Evolutionary conservation across 2,329 filamentous ascomycete genomes (phyloP).

Genomic region (Tolypocladium endophyticum): DNA sequence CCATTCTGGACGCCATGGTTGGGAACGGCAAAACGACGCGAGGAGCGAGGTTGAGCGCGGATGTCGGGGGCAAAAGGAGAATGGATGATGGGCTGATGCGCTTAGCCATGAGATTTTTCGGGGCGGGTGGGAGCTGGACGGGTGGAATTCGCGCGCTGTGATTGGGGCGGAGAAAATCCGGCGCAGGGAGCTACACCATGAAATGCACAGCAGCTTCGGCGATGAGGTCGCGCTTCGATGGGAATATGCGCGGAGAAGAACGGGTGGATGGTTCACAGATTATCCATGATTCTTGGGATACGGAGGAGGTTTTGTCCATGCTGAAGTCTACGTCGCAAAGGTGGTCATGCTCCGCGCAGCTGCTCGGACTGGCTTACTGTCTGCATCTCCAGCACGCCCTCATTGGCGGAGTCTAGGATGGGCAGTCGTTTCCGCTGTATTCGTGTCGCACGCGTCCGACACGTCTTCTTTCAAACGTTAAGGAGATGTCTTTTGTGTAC

Average conservation of each 20-base stretch:
- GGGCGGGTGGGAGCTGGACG: slow-evolving; percentile 6
- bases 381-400: background rate
- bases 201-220: background rate
- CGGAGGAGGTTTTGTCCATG: background rate
- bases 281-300: no score
- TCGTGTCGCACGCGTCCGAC: background rate
- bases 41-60: background rate
- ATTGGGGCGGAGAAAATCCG: slow-evolving; percentile 27
- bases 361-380: background rate
- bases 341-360: background rate
- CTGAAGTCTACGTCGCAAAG: background rate
- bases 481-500: background rate
- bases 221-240: background rate
- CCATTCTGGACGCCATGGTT: slow-evolving; percentile 31
- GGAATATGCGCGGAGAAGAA: background rate
- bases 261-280: background rate
- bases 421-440: background rate
- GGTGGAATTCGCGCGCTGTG: slow-evolving; percentile 17
- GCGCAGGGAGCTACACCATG: slow-evolving; percentile 8
- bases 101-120: slow-evolving; percentile 26
- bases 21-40: background rate
- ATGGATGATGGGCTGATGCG: background rate
- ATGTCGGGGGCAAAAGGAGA: background rate
- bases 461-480: background rate
- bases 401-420: background rate